A percentile compares a stretch with the other conserved stretches of the same genome.
phyloP scores from a whole-genome alignment of 805 yeast species.

The Ogataea chonburiensis region DNA sequence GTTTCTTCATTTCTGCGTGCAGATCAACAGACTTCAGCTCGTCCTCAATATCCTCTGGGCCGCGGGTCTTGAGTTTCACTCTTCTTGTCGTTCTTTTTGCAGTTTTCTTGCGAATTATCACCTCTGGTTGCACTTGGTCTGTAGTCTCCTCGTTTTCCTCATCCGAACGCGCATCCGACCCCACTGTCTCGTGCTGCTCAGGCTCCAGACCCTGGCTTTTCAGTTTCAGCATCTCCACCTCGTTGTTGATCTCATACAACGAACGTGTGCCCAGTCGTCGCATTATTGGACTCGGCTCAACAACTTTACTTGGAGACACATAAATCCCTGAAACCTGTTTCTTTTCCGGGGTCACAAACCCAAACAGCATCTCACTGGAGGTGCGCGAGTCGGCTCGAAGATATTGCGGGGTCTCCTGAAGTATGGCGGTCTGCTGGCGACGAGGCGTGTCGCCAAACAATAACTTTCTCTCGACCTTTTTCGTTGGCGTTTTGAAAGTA shows the following conservation, averaged over 20 bases:
- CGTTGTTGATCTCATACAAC: conserved; percentile 48
- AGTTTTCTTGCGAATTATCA: conserved; percentile 35
- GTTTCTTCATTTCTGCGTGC: conserved; percentile 40
- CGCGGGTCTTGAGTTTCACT: conserved; percentile 45
- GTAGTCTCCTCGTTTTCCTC: conserved; percentile 3
- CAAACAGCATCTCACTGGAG: conserved; percentile 7
- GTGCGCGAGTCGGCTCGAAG: conserved; percentile 19
- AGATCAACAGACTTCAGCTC: conserved; percentile 39
- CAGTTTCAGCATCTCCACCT: conserved; percentile 38
- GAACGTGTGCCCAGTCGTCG: conserved; percentile 30
- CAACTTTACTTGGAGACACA: conserved; percentile 18
- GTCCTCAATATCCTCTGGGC: conserved; percentile 28
- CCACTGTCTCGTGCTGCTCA: background rate
- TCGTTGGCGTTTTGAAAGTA: conserved; percentile 33
- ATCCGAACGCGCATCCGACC: background rate
- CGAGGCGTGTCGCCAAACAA: conserved; percentile 19
- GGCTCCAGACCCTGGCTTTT: conserved; percentile 16
- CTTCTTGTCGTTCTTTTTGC: conserved; percentile 54
- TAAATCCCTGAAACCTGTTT: conserved; percentile 1
- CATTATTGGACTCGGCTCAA: conserved; percentile 35
- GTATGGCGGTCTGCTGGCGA: conserved; percentile 4
- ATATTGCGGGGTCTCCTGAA: conserved; percentile 27
- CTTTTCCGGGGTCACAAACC: conserved; percentile 13
- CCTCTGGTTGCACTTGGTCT: conserved; percentile 23
- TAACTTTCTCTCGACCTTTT: conserved; percentile 25